These are phyloP conservation scores for Daldinia concentrica DNA, from an alignment of 495 filamentous ascomycete genomes.

Conservation along the genomic window DNA sequence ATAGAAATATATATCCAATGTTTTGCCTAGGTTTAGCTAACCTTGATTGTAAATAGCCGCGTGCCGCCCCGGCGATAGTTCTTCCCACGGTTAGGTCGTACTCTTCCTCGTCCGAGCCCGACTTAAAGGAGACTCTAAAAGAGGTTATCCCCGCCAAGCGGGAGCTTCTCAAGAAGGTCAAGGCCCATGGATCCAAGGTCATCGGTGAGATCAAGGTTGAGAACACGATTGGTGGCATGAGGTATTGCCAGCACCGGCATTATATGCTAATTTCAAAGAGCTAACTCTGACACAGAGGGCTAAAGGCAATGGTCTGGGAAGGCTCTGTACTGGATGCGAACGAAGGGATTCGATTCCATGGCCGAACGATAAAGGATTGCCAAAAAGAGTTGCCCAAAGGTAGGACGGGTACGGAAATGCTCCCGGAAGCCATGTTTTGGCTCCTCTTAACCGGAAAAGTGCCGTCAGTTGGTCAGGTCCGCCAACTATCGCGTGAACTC, in stretches of 20 bases:
- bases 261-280: neutral
- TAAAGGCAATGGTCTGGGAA: constrained; percentile 99
- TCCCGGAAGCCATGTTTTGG: constrained; percentile 99
- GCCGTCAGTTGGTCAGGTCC: constrained; percentile 81
- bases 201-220: constrained; percentile 95
- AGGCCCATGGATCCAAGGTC: constrained; percentile 80
- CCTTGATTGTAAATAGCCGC: constrained; percentile 39
- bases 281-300: constrained; percentile 57
- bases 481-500: constrained; percentile 81
- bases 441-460: constrained; percentile 93
- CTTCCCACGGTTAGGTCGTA: constrained; percentile 60
- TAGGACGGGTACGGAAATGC: constrained; percentile 94
- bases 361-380: constrained; percentile 97
- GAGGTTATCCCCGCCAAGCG: constrained; percentile 89
- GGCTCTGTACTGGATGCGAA: constrained; percentile 96
- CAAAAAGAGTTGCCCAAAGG: constrained; percentile 93
- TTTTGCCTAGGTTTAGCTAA: neutral
- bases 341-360: constrained; percentile 98
- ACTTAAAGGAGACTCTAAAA: constrained; percentile 85
- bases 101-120: constrained; percentile 78
- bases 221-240: constrained; percentile 95
- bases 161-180: constrained; percentile 90
- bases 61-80: constrained; percentile 42
- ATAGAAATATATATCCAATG: neutral
- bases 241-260: constrained; percentile 45